Conservation (phyloP, 768 basidiomycete genomes). For the Paxillus involutus region DNA sequence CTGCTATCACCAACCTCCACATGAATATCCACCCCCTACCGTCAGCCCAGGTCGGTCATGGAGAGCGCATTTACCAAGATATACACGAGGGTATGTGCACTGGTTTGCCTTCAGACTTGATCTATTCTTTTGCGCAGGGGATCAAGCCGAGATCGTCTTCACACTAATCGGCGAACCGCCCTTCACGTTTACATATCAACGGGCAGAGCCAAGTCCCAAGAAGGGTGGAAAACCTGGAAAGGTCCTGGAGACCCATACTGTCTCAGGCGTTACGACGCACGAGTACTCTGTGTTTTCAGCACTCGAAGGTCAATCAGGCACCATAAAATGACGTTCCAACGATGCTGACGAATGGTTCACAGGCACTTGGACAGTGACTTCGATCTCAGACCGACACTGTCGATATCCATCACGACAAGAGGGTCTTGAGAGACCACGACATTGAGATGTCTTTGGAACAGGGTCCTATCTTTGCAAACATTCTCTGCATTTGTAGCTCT, state of each 20-base stretch:
- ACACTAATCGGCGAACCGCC: constrained; percentile 89
- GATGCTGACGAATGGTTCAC: constrained; percentile 7
- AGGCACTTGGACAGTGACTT: constrained; percentile 93
- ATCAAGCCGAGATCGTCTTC: constrained; percentile 93
- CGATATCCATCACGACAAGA: constrained; percentile 78
- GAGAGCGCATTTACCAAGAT: constrained; percentile 77
- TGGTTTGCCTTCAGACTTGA: background rate
- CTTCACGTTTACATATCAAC: constrained; percentile 94
- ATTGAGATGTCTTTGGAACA: constrained; percentile 9
- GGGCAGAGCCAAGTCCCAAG: constrained; percentile 66
- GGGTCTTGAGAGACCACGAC: constrained; percentile 37
- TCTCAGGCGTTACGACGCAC: constrained; percentile 69
- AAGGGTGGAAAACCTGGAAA: constrained; percentile 72
- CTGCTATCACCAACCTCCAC: constrained; percentile 70
- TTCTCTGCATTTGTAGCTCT: constrained; percentile 26
- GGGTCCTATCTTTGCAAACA: constrained; percentile 13
- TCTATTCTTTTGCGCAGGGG: constrained; percentile 46
- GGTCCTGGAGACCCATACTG: constrained; percentile 90
- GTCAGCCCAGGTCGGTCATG: constrained; percentile 85
- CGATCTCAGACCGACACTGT: constrained; percentile 87
- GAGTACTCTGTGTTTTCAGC: constrained; percentile 93
- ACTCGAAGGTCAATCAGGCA: constrained; percentile 68
- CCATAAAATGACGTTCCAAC: background rate
- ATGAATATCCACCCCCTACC: constrained; percentile 82
- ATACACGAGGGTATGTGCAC: constrained; percentile 75